Percentiles rank a stretch among this genome's conserved stretches.
phyloP scores from a whole-genome alignment of 352 stramenopile genomes.

The Phytopythium kandeliae region DNA sequence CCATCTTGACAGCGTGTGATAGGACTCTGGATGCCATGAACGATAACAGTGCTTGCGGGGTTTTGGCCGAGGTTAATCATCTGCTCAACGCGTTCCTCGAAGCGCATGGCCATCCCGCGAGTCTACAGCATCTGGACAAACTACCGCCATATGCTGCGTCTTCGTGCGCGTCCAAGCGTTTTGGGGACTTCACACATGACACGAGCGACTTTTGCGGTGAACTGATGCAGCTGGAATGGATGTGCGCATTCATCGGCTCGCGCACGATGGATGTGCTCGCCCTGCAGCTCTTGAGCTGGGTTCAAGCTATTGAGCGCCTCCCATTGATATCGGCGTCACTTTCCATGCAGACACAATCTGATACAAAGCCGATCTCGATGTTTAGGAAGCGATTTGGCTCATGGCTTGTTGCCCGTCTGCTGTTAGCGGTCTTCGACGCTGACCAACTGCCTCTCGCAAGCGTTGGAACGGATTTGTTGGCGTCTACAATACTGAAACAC shows the following conservation, averaged over 20 bases:
- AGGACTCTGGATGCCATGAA: background rate
- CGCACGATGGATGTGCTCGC: conserved; percentile 10
- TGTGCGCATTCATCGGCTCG: conserved; percentile 12
- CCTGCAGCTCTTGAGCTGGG: conserved; percentile 28
- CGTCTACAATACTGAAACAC: conserved; percentile 9
- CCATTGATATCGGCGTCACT: conserved; percentile 1
- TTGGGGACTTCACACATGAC: background rate
- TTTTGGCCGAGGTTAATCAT: conserved; percentile 41
- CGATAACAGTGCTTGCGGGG: conserved; percentile 1
- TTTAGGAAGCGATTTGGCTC: conserved; percentile 15
- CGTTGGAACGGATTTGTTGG: background rate
- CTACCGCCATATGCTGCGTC: background rate
- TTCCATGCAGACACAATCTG: conserved; percentile 8
- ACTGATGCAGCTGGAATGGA: conserved; percentile 25
- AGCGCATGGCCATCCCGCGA: conserved; percentile 18
- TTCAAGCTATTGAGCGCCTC: conserved; percentile 25
- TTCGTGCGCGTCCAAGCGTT: background rate
- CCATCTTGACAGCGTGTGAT: too few species aligned
- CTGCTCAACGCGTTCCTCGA: conserved; percentile 59
- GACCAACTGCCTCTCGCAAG: background rate
- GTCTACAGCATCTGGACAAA: background rate
- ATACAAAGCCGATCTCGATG: conserved; percentile 9
- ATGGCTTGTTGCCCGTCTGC: conserved; percentile 41
- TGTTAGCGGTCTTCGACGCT: conserved; percentile 24
- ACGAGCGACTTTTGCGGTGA: conserved; percentile 12